Base-by-base conservation (phyloP, 75 land plant species). In the Pinus tabuliformis region DNA sequence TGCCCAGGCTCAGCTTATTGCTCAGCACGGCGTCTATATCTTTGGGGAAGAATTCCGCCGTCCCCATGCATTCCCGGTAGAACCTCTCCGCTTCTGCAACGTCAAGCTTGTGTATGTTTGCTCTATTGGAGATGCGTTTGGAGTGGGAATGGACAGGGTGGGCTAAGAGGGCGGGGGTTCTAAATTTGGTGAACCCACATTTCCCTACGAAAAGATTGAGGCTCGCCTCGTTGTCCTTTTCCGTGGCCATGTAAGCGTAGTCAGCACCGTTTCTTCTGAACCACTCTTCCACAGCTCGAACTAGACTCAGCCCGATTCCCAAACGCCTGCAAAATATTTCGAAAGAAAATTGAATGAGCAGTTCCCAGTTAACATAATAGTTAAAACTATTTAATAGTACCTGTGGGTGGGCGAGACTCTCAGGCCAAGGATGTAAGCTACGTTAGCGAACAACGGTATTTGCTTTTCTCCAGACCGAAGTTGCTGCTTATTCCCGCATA, bases 161-260 rank as follows among this genome's bases (percentile, higher is more conserved):
- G 26, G 88, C 84, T 14, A 90, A 75, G 8, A 90, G 81, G 1
- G 83, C 73, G 22, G 88, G 91, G 14, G 73, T 81, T 57, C 91
- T n/a, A 59, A 88, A 85, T 80, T 74, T 85, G 56, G 59, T 33
- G 79, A 66, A 88, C 21, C 83, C 74, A 5, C 83, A 73, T 78
- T 83, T 88, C 24, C 79, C 66, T 1, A 73, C 70, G 78, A 90
- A 90, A 73, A 90, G 86, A 18, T 77, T 76, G 21, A 85, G 60
- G 1, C 91, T 85, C 14, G 90, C 88, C 24, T 74, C 77, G 72
- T 90, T 90, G 57, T 79, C 81, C 80, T 85, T 86, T 79, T 88
- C 91, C 1, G 92, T 90, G 2, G 90, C 90, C 88, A 90, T 90
- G 82, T 88, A 90, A 0, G 88, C 79, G 64, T 83, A 88, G 16